Conservation (phyloP, 2,329 filamentous ascomycete species). For the Penicillium freii region DNA sequence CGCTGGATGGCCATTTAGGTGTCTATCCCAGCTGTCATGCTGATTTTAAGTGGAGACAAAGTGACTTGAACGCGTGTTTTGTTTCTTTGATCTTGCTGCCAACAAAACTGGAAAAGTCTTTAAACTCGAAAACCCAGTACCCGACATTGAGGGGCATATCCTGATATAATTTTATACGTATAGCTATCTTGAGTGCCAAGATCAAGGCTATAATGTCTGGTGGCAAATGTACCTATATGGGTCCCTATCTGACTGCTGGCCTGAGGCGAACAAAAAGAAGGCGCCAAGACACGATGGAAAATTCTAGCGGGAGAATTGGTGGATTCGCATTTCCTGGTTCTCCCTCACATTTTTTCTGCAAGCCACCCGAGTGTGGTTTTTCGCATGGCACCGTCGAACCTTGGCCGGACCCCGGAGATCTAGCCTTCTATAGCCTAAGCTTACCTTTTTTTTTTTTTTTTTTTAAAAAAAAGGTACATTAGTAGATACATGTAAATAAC, state of each 20-base stretch:
- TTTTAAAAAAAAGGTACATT: too few species aligned
- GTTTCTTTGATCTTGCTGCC: conserved; percentile 1
- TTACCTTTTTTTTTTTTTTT: not conserved
- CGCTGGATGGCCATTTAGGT: not conserved
- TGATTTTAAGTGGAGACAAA: not conserved
- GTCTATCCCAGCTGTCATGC: not conserved
- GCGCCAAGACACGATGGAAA: not conserved
- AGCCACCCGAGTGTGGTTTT: not conserved
- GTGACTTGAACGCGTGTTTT: conserved; percentile 6
- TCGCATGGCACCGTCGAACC: not conserved
- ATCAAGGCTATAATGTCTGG: not conserved
- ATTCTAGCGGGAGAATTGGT: not conserved
- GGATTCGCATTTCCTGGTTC: not conserved
- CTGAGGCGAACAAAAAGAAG: not conserved
- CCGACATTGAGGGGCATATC: accelerated
- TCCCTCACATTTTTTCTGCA: not conserved
- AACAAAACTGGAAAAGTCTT: accelerated
- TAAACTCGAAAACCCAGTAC: not conserved
- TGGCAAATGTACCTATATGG: not conserved
- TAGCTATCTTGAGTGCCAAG: not conserved
- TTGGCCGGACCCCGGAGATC: not conserved
- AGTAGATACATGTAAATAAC: too few species aligned
- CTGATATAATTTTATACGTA: not conserved
- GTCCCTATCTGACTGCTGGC: not conserved
- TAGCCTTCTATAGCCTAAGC: not conserved